Percentiles rank a stretch among this genome's conserved stretches.
phyloP scores from a whole-genome alignment of 1,284 basidiomycete genomes.

The Exobasidium cylindrosporum region DNA sequence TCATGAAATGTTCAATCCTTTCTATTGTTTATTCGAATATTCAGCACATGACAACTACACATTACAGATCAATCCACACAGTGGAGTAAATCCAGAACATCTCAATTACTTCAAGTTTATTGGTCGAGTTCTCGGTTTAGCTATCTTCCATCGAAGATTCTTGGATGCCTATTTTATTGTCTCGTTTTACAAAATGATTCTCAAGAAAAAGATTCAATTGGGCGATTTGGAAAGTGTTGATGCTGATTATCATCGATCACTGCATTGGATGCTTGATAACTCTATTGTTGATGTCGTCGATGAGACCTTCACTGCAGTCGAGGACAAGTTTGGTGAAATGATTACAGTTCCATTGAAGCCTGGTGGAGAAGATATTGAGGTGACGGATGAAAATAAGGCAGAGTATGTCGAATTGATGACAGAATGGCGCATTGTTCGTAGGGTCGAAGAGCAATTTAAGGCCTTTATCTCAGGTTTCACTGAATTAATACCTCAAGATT shows the following conservation, averaged over 20 bases:
- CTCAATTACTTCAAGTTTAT: slow-evolving; percentile 99
- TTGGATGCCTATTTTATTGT: slow-evolving; percentile 98
- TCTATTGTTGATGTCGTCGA: slow-evolving; percentile 52
- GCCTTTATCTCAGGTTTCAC: slow-evolving; percentile 93
- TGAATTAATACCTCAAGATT: slow-evolving; percentile 89
- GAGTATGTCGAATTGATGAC: slow-evolving; percentile 95
- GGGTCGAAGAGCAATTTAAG: slow-evolving; percentile 91
- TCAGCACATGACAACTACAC: slow-evolving; percentile 99
- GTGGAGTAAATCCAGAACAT: slow-evolving; percentile 96
- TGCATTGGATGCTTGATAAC: slow-evolving; percentile 79
- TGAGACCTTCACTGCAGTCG: slow-evolving; percentile 62
- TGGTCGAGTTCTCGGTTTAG: slow-evolving; percentile 85
- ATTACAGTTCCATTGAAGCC: slow-evolving; percentile 89
- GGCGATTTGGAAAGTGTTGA: slow-evolving; percentile 53
- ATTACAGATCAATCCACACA: slow-evolving; percentile 94
- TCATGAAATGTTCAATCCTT: slow-evolving; percentile 72
- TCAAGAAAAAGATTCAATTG: slow-evolving; percentile 55
- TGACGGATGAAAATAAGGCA: slow-evolving; percentile 97
- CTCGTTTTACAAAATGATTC: slow-evolving; percentile 96
- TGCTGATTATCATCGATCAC: slow-evolving; percentile 70
- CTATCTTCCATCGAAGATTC: slow-evolving; percentile 98
- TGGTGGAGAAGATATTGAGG: slow-evolving; percentile 75
- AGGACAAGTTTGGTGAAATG: slow-evolving; percentile 95
- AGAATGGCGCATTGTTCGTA: slow-evolving; percentile 84
- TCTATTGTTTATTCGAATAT: slow-evolving; percentile 98